These are phyloP conservation scores for Priceomyces medius DNA, from an alignment of 805 yeast genomes.

Conservation along the genomic window DNA sequence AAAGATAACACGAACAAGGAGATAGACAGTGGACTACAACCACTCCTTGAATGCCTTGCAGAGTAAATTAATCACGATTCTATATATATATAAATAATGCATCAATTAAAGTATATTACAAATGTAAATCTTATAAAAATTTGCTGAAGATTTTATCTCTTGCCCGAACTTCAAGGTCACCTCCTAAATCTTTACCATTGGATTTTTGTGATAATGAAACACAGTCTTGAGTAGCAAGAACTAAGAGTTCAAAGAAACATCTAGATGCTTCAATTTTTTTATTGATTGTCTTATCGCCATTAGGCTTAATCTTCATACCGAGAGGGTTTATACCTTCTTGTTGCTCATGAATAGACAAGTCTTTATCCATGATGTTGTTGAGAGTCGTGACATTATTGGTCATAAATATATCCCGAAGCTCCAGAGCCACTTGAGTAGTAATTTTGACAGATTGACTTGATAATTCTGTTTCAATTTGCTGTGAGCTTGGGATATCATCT, in stretches of 20 bases:
- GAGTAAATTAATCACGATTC: neutral
- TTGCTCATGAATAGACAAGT: constrained; percentile 18
- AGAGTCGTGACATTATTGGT: constrained; percentile 27
- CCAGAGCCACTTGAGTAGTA: constrained; percentile 54
- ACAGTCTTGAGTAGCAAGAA: constrained; percentile 76
- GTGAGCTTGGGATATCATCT: constrained; percentile 1
- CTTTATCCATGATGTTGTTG: constrained; percentile 40
- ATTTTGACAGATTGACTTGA: constrained; percentile 41
- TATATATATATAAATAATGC: neutral
- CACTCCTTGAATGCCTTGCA: neutral
- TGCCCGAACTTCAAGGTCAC: constrained; percentile 53
- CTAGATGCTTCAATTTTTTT: constrained; percentile 62
- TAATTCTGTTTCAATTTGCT: constrained; percentile 17
- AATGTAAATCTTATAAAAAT: constrained; percentile 6
- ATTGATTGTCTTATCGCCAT: constrained; percentile 18
- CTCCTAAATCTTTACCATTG: constrained; percentile 43
- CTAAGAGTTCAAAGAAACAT: constrained; percentile 79
- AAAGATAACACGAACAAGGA: constrained; percentile 6
- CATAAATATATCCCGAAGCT: constrained; percentile 37
- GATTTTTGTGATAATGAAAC: constrained; percentile 56
- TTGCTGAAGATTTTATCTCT: constrained; percentile 35
- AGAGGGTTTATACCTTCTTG: constrained; percentile 17
- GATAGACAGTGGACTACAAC: constrained; percentile 11
- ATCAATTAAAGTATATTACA: constrained; percentile 2
- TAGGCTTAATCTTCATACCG: constrained; percentile 16